Conservation (phyloP, 257 asterid genomes). For the Lavandula angustifolia region DNA sequence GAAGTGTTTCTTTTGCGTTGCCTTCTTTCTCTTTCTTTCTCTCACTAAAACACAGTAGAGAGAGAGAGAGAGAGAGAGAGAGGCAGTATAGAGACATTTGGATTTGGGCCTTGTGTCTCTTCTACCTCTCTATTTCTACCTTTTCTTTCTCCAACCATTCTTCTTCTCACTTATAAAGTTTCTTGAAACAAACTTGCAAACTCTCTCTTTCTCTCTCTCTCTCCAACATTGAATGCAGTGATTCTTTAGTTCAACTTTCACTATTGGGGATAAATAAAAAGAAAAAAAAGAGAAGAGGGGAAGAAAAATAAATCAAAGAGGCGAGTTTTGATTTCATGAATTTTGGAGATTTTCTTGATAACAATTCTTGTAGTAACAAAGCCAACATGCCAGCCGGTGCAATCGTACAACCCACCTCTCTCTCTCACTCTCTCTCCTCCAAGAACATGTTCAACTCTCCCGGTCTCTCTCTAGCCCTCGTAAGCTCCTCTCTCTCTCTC, state of each 20-base stretch:
- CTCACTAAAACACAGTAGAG: slow-evolving; percentile 33
- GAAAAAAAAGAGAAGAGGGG: background rate
- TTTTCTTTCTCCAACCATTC: background rate
- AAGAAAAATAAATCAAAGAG: background rate
- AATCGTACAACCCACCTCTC: slow-evolving; percentile 52
- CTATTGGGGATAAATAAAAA: too few species aligned
- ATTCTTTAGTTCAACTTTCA: too few species aligned
- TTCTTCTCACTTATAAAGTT: slow-evolving; percentile 5
- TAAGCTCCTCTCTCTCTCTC: slow-evolving; percentile 31
- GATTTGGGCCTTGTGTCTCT: slow-evolving; percentile 85
- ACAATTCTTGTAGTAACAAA: slow-evolving; percentile 53
- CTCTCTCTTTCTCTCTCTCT: too few species aligned
- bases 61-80: too few species aligned
- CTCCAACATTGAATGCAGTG: too few species aligned
- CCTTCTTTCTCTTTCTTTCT: slow-evolving; percentile 49
- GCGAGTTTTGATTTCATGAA: slow-evolving; percentile 58
- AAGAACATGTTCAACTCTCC: slow-evolving; percentile 76
- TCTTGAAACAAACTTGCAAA: background rate
- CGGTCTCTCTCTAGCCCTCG: slow-evolving; percentile 95
- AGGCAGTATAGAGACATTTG: slow-evolving; percentile 80
- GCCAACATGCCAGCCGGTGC: slow-evolving; percentile 54
- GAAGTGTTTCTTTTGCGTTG: slow-evolving; percentile 35
- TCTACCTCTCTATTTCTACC: slow-evolving; percentile 58
- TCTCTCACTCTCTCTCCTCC: slow-evolving; percentile 51
- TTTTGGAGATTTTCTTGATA: slow-evolving; percentile 89